Evolutionary conservation across 148 eudicot species (phyloP).

Genomic region (Dysphania ambrosioides): DNA sequence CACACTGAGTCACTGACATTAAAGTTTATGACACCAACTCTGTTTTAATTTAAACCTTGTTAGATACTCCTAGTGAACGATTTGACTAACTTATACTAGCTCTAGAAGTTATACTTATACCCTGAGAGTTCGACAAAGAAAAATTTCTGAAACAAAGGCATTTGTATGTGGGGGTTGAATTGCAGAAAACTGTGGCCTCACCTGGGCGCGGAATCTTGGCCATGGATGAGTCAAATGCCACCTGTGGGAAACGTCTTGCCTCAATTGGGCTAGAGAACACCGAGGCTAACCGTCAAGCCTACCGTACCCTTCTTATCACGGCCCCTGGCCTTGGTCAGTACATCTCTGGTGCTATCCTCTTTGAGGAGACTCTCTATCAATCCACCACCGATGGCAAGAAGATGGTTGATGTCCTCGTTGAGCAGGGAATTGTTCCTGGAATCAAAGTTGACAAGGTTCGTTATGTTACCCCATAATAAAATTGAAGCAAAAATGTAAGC

Average conservation of each 20-base stretch:
- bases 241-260: constrained; percentile 86
- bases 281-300: constrained; percentile 91
- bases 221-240: constrained; percentile 91
- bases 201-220: constrained; percentile 93
- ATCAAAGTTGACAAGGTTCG: constrained; percentile 88
- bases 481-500: neutral
- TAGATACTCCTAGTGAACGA: neutral
- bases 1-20: too few species aligned
- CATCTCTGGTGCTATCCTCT: constrained; percentile 87
- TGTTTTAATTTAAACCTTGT: neutral
- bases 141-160: neutral
- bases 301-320: constrained; percentile 67
- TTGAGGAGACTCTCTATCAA: constrained; percentile 93
- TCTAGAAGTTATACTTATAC: neutral
- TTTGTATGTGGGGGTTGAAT: constrained; percentile 9
- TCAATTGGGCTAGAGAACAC: constrained; percentile 92
- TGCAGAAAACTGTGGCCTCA: constrained; percentile 75
- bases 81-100: neutral
- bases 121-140: neutral
- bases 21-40: neutral
- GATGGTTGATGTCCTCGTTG: constrained; percentile 72
- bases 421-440: constrained; percentile 80
- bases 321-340: constrained; percentile 75
- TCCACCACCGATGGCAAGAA: constrained; percentile 76
- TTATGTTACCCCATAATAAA: neutral